These are phyloP conservation scores for Chrysoporthe deuterocubensis DNA, from an alignment of 2,329 filamentous ascomycete genomes.

Conservation along the genomic window DNA sequence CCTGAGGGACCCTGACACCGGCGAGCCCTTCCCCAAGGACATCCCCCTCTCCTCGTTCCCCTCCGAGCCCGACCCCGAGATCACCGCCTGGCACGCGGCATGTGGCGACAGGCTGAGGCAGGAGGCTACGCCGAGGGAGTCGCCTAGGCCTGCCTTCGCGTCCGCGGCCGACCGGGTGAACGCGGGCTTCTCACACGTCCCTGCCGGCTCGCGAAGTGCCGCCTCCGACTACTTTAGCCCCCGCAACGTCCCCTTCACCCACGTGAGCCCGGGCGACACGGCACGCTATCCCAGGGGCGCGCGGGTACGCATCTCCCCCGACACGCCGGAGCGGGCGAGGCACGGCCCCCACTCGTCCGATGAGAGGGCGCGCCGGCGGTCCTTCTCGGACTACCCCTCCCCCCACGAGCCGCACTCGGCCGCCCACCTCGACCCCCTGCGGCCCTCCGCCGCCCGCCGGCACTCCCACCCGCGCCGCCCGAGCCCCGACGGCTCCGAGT, in stretches of 20 bases:
- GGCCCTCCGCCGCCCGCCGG: conserved; percentile 41
- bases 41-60: conserved; percentile 71
- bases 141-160: conserved; percentile 33
- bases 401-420: conserved; percentile 39
- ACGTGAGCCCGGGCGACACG: conserved; percentile 44
- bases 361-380: conserved; percentile 49
- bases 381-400: conserved; percentile 55
- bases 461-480: conserved; percentile 55
- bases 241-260: conserved; percentile 43
- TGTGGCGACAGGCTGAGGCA: conserved; percentile 73
- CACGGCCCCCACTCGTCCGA: conserved; percentile 45
- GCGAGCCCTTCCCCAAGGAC: conserved; percentile 66
- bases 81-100: conserved; percentile 82
- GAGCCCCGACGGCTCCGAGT: conserved; percentile 49
- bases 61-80: conserved; percentile 72
- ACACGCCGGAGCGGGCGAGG: conserved; percentile 37
- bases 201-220: conserved; percentile 22
- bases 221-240: conserved; percentile 43
- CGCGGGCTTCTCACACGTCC: conserved; percentile 26
- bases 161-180: conserved; percentile 24
- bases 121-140: conserved; percentile 52
- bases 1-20: conserved; percentile 74
- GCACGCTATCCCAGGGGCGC: conserved; percentile 37
- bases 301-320: conserved; percentile 25
- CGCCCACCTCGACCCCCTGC: conserved; percentile 43